phyloP scores from a whole-genome alignment of 164 flowering plant species.

The Vitis cinerea region DNA sequence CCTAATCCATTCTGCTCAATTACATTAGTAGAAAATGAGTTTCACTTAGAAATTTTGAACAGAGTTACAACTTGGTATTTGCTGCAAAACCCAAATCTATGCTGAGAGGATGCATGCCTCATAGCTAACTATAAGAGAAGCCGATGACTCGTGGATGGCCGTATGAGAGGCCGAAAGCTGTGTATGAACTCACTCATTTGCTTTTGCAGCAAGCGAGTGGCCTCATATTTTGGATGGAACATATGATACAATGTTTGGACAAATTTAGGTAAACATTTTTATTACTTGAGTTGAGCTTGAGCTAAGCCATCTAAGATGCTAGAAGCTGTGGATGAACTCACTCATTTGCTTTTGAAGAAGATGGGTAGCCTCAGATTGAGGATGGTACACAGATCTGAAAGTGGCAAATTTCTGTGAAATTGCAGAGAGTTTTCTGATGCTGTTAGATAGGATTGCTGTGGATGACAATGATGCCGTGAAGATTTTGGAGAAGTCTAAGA shows the following conservation, averaged over 20 bases:
- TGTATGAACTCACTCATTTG: slow-evolving; percentile 62
- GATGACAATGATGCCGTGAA: no score
- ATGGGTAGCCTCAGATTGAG: slow-evolving; percentile 54
- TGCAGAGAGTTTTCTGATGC: no score
- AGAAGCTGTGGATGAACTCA: slow-evolving; percentile 42
- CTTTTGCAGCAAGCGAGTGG: slow-evolving; percentile 44
- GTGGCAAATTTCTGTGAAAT: no score
- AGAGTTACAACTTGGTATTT: not conserved
- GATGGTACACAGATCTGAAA: slow-evolving; percentile 33
- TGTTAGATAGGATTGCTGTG: no score
- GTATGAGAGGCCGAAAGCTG: slow-evolving; percentile 4
- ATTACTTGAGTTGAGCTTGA: slow-evolving; percentile 56
- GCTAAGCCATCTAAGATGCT: not conserved
- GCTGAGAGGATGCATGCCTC: no score
- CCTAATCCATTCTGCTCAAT: no score
- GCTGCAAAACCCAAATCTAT: not conserved
- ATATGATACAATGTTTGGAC: slow-evolving; percentile 33
- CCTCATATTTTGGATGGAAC: slow-evolving; percentile 51
- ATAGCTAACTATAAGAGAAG: no score
- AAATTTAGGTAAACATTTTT: no score
- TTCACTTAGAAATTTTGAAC: no score
- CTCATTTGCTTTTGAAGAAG: slow-evolving; percentile 53
- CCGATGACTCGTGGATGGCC: no score
- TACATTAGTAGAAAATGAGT: no score
- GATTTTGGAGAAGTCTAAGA: no score